These are phyloP conservation scores for Xylaria hypoxylon DNA, from an alignment of 2,329 filamentous ascomycete genomes.

Conservation along the genomic window DNA sequence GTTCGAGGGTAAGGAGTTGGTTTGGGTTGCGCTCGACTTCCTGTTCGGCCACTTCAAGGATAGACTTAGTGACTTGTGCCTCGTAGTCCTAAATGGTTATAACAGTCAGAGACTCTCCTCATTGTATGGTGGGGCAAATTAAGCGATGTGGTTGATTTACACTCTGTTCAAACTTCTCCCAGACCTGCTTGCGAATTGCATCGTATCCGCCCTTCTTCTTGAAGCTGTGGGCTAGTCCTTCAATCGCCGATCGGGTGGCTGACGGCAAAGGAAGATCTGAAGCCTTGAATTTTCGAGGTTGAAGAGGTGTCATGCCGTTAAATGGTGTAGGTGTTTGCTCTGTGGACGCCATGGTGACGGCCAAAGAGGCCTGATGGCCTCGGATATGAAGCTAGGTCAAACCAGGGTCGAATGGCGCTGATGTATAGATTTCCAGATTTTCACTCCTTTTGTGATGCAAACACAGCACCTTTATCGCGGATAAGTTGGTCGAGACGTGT, in stretches of 20 bases:
- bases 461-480: neutral
- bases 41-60: constrained; percentile 76
- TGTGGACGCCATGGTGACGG: constrained; percentile 45
- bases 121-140: neutral
- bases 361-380: constrained; percentile 45
- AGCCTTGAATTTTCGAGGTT: constrained; percentile 71
- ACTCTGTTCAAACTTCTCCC: constrained; percentile 78
- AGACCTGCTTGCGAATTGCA: constrained; percentile 78
- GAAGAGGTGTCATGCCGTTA: constrained; percentile 39
- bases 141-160: constrained; percentile 58
- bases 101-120: constrained; percentile 26
- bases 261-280: constrained; percentile 80
- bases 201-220: constrained; percentile 91
- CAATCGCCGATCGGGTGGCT: constrained; percentile 78
- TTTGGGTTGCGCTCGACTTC: constrained; percentile 81
- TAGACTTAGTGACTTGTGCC: constrained; percentile 71
- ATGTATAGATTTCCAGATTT: neutral
- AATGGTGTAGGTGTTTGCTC: constrained; percentile 47
- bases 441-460: neutral
- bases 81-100: constrained; percentile 71
- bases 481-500: neutral
- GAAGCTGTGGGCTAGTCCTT: constrained; percentile 80
- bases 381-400: constrained; percentile 6
- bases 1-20: constrained; percentile 78
- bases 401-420: neutral